Evolutionary conservation across 305 asterid genomes (phyloP).

Genomic region (Rubia tinctorum): DNA sequence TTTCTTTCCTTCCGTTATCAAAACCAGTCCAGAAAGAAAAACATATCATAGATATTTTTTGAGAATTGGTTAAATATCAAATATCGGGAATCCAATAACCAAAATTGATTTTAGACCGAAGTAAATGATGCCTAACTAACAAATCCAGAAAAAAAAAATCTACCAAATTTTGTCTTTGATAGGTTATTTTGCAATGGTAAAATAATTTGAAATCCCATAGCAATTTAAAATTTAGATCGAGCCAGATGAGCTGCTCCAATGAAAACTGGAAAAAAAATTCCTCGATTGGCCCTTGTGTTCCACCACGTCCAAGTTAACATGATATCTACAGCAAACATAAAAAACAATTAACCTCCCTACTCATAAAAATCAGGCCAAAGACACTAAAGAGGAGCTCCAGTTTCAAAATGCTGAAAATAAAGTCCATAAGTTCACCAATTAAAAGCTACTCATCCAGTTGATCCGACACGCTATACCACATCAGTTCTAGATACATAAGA

Average conservation of each 20-base stretch:
- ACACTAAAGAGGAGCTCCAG: constrained; percentile 4
- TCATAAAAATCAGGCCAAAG: neutral
- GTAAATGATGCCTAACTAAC: constrained; percentile 1
- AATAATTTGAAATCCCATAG: neutral
- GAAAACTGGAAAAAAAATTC: neutral
- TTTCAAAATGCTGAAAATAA: neutral
- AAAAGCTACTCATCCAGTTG: constrained; percentile 1
- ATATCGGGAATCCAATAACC: neutral
- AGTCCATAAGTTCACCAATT: neutral
- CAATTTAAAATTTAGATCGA: constrained; percentile 1
- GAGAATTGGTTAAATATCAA: neutral
- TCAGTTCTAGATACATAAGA: neutral
- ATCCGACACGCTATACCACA: neutral
- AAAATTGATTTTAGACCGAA: neutral
- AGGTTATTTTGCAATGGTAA: neutral
- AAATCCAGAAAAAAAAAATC: neutral
- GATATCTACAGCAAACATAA: constrained; percentile 1
- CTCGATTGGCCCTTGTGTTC: neutral
- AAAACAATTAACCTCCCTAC: constrained; percentile 1
- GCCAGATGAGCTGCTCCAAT: constrained; percentile 3
- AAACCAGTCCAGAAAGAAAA: constrained; percentile 8
- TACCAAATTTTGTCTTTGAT: too few species aligned
- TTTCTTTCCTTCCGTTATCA: constrained; percentile 1
- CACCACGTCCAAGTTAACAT: constrained; percentile 1
- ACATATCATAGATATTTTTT: neutral